Conservation (phyloP, 331 rosid genomes). For the Acacia concinna region DNA sequence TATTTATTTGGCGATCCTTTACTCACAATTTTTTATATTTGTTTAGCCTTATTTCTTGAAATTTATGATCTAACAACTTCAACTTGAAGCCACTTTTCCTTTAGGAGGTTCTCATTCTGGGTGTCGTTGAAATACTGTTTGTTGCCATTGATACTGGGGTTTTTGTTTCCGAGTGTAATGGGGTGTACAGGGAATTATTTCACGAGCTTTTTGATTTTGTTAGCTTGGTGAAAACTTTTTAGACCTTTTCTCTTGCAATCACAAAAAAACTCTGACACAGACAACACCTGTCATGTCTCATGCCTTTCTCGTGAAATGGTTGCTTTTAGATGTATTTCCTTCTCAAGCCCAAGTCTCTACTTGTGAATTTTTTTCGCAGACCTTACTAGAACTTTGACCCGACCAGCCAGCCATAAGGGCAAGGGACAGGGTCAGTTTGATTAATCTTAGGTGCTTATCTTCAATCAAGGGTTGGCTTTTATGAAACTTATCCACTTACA, state of each 20-base stretch:
- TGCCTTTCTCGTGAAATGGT: constrained; percentile 67
- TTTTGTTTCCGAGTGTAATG: constrained; percentile 32
- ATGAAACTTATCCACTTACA: constrained; percentile 30
- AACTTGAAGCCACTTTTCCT: too few relatives aligned
- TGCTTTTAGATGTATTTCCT: constrained; percentile 39
- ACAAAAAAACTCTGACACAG: constrained; percentile 38
- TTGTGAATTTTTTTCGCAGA: constrained; percentile 46
- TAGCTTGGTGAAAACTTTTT: constrained; percentile 41
- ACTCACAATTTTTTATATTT: constrained; percentile 38
- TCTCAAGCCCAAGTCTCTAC: constrained; percentile 33
- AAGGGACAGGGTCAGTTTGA: constrained; percentile 52
- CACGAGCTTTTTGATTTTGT: constrained; percentile 28
- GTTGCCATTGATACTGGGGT: constrained; percentile 23
- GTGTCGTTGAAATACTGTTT: constrained; percentile 30
- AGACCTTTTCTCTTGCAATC: constrained; percentile 38
- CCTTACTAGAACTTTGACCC: constrained; percentile 46
- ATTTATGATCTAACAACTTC: constrained; percentile 26
- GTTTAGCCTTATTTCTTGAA: constrained; percentile 33
- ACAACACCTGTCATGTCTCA: constrained; percentile 61
- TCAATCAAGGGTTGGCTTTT: constrained; percentile 18
- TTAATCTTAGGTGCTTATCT: constrained; percentile 29
- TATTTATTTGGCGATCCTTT: constrained; percentile 44
- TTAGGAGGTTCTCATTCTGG: constrained; percentile 19
- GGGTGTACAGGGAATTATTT: constrained; percentile 37
- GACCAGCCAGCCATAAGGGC: constrained; percentile 44